Evolutionary conservation across 176 grass and related monocot genomes (phyloP).

Genomic region (Phragmites australis): DNA sequence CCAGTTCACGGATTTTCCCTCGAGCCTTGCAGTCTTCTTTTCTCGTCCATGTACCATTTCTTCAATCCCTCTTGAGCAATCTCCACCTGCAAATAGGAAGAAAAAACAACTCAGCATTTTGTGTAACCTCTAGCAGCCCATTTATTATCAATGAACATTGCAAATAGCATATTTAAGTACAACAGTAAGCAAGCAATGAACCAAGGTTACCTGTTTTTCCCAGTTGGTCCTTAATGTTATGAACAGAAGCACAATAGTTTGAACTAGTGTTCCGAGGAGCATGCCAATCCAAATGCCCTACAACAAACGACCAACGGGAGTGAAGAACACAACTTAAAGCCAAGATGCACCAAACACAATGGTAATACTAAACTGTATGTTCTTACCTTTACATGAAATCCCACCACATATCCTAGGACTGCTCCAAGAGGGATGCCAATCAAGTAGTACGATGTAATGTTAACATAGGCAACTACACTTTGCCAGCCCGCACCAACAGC

Average conservation of each 20-base stretch:
- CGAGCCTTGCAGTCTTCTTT: constrained; percentile 27
- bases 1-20: neutral
- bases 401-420: constrained; percentile 62
- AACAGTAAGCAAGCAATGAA: neutral
- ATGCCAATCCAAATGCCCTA: constrained; percentile 97
- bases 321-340: neutral
- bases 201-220: constrained; percentile 61
- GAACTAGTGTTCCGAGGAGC: constrained; percentile 71
- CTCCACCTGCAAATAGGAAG: constrained; percentile 43
- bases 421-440: constrained; percentile 76
- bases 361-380: neutral
- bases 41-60: constrained; percentile 59
- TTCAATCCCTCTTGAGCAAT: constrained; percentile 54
- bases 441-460: constrained; percentile 79
- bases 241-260: constrained; percentile 62
- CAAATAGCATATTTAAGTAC: neutral
- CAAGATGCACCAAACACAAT: neutral
- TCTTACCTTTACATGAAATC: constrained; percentile 64
- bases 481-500: constrained; percentile 83
- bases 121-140: neutral
- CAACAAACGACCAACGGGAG: neutral
- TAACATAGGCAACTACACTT: constrained; percentile 73
- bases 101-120: neutral
- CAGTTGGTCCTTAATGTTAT: constrained; percentile 73
- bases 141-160: neutral